Percentiles rank a stretch among this genome's conserved stretches.
Conservation (phyloP, 257 asterid genomes). For the Nemophila menziesii region DNA sequence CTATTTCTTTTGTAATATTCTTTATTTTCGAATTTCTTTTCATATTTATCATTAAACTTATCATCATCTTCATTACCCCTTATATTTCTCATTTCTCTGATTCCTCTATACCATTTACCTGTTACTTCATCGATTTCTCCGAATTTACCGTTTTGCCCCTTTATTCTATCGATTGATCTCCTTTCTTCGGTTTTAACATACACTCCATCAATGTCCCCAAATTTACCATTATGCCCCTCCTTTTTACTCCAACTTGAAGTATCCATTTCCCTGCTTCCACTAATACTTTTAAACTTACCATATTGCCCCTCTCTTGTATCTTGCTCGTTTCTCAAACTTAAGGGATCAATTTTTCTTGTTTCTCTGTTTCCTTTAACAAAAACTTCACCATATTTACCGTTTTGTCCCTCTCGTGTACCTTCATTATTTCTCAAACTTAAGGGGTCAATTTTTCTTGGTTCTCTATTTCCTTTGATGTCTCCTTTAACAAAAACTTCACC, state of each 20-base stretch:
- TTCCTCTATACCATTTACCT: too few relatives aligned
- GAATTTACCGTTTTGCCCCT: too few relatives aligned
- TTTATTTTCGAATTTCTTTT: conserved; percentile 1
- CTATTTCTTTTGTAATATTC: conserved; percentile 6
- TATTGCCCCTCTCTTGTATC: too few relatives aligned
- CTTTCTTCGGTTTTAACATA: conserved; percentile 13
- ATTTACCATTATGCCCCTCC: neutral
- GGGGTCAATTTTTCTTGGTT: conserved; percentile 5
- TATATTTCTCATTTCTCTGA: conserved; percentile 8
- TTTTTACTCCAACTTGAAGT: neutral
- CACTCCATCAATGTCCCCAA: conserved; percentile 7
- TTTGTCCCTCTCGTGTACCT: neutral
- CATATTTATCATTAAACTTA: conserved; percentile 3
- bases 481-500: conserved; percentile 22
- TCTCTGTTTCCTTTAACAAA: conserved; percentile 8
- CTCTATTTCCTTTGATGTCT: conserved; percentile 25
- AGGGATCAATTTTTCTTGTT: neutral
- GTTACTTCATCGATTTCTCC: too few relatives aligned
- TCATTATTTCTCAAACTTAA: neutral
- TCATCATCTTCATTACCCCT: conserved; percentile 11
- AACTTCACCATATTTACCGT: conserved; percentile 2
- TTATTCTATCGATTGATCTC: too few relatives aligned
- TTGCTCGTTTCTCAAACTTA: too few relatives aligned
- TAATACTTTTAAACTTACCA: too few relatives aligned
- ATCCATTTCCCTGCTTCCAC: neutral